These are phyloP conservation scores for Cyberlindnera maclurae DNA, from an alignment of 805 yeast genomes.

Conservation along the genomic window DNA sequence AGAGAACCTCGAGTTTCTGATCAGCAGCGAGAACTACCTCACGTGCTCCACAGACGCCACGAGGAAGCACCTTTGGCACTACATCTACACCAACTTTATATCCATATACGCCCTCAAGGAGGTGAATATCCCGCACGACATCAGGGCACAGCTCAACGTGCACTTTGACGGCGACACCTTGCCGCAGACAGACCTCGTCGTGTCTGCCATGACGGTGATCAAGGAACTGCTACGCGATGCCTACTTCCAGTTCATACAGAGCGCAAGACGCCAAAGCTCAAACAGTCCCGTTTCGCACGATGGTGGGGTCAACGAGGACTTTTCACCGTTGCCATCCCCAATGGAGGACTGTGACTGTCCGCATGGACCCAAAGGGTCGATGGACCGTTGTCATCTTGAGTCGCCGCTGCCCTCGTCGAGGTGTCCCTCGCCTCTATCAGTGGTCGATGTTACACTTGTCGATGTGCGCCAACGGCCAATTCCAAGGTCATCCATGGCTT, in stretches of 20 bases:
- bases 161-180: constrained; percentile 7
- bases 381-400: constrained; percentile 18
- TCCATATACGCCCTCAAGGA: constrained; percentile 33
- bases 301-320: constrained; percentile 7
- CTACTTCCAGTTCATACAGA: constrained; percentile 19
- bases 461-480: constrained; percentile 3
- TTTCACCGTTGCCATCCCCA: constrained; percentile 15
- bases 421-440: constrained; percentile 17
- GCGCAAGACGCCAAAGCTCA: constrained; percentile 7
- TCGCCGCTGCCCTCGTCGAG: constrained; percentile 8
- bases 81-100: constrained; percentile 32
- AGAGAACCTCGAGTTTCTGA: constrained; percentile 23
- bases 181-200: constrained; percentile 14
- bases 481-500: constrained; percentile 7
- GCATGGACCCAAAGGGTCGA: constrained; percentile 6
- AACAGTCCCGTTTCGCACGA: constrained; percentile 2
- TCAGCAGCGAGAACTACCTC: constrained; percentile 15
- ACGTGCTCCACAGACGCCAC: constrained; percentile 4
- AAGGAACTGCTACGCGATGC: constrained; percentile 21
- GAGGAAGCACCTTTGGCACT: constrained; percentile 15
- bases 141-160: constrained; percentile 10
- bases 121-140: constrained; percentile 23
- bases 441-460: constrained; percentile 2
- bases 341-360: constrained; percentile 4
- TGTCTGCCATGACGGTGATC: constrained; percentile 16